Evolutionary conservation across 1,284 basidiomycete genomes (phyloP), one percentile per base, ranked within the genome.

Genomic region (Ustilago cynodontis): DNA sequence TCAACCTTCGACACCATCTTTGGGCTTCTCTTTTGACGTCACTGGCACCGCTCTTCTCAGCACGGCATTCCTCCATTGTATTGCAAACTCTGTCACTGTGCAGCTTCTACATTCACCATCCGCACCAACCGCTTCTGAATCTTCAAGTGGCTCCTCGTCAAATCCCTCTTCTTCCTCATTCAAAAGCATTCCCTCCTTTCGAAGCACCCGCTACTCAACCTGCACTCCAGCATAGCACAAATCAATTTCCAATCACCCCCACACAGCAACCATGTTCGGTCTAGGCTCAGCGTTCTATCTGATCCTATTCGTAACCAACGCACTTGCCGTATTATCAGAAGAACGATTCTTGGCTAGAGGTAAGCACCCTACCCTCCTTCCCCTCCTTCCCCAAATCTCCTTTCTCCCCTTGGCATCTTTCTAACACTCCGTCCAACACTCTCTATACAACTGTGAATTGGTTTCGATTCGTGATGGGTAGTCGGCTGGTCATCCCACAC

Each of bases 341-440:
- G 95, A 98, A 81, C 90, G 95, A 1, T 98, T 98, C 87, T 90
- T 98, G 52, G 93, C 94, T 24, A 89, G 92, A 86, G 94, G 96
- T 98, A 86, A 82, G 92, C 90, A 52, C 10, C 37, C 13, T 31
- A 4, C 55, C 20, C 13, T 59, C n/a, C 31, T 1, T 24, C 37
- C 4, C 37, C 3, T 55, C 54, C 16, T 31, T 24, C 28, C 24
- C 9, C 33, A 4, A 14, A 3, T 2, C 13, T n/a, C 20, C 43
- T 58, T 26, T 33, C 35, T 52, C 43, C 31, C 35, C 8, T n/a
- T 31, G 13, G 11, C n/a, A 26, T 20, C 22, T 11, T 16, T 6
- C 11, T 43, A 20, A 37, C 41, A 11, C 6, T 43, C n/a, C n/a
- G n/a, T n/a, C n/a, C n/a, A n/a, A n/a, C n/a, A n/a, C n/a, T n/a